Base-by-base conservation (phyloP, 2,329 filamentous ascomycete species). In the Colletotrichum australisinense region DNA sequence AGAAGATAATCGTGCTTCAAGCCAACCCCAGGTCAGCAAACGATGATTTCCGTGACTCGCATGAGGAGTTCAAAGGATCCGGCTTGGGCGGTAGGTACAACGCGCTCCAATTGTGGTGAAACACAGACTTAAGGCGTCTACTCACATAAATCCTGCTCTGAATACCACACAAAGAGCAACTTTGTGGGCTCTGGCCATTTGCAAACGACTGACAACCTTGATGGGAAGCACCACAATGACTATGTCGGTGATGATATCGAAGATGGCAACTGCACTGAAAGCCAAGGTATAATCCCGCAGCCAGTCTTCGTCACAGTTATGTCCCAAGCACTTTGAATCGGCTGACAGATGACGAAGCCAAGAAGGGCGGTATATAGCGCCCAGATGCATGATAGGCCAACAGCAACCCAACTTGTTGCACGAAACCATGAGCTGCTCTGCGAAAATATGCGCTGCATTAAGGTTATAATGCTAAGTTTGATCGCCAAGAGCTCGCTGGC, bases 341-440 rank as follows among this genome's bases (percentile, higher is more conserved):
- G 83, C n/a, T 70, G 76, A 68, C 82, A 84, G 63, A 83, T 80
- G n/a, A 83, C 75, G 67, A 70, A 70, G 8, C n/a, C n/a, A 6
- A 70, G 14, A 32, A 70, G 16, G 6, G 60, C 60, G 2, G 67
- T 55, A 24, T 70, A 65, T 1, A 64, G 14, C 5, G 67, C 60
- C 67, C 67, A 70, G 5, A 35, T 24, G 5, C 46, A 24, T 16
- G 59, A 70, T n/a, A 70, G 52, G 26, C 35, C 38, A 12, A 65
- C 59, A 14, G 55, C 60, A 3, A 59, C n/a, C 67, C 67, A 70
- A 5, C 32, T 11, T 12, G 38, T n/a, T 14, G 26, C 4, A 4
- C 53, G 60, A 16, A 64, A 70, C 19, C 26, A 19, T 4, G 38
- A 32, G 11, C 14, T 32, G 66, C 14, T 63, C 55, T 11, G 12